These are phyloP conservation scores for Wickerhamomyces sp. DNA, from an alignment of 1,139 yeast genomes.

Conservation along the genomic window DNA sequence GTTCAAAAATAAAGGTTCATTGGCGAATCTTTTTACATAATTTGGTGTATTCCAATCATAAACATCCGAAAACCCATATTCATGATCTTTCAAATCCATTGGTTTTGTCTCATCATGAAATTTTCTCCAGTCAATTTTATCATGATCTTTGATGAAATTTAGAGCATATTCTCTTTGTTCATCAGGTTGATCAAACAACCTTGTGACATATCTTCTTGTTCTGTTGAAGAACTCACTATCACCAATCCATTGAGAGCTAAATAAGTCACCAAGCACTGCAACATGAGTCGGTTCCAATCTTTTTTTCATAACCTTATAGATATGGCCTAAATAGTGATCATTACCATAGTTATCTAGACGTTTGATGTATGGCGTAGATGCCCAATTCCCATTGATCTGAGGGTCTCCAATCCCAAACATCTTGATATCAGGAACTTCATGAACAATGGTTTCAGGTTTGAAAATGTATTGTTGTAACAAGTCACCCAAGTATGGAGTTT, in stretches of 20 bases:
- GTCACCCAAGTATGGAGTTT: conserved; percentile 34
- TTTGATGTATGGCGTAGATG: conserved; percentile 64
- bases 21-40: conserved; percentile 27
- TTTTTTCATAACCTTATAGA: conserved; percentile 57
- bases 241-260: conserved; percentile 93
- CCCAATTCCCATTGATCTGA: conserved; percentile 86
- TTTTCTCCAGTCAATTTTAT: conserved; percentile 49
- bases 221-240: conserved; percentile 82
- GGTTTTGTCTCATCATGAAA: conserved; percentile 38
- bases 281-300: conserved; percentile 73
- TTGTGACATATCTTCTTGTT: conserved; percentile 61
- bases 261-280: conserved; percentile 86
- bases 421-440: conserved; percentile 42
- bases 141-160: conserved; percentile 42
- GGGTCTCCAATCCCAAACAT: conserved; percentile 91
- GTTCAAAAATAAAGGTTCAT: conserved; percentile 62
- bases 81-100: conserved; percentile 39
- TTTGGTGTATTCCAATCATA: conserved; percentile 56
- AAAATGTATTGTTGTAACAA: conserved; percentile 25
- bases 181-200: conserved; percentile 52
- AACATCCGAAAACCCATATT: conserved; percentile 53
- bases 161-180: conserved; percentile 45
- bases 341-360: conserved; percentile 82
- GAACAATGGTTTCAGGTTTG: conserved; percentile 14
- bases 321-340: conserved; percentile 83